phyloP scores from a whole-genome alignment of 140 eudicot species.

The Senecio squalidus region DNA sequence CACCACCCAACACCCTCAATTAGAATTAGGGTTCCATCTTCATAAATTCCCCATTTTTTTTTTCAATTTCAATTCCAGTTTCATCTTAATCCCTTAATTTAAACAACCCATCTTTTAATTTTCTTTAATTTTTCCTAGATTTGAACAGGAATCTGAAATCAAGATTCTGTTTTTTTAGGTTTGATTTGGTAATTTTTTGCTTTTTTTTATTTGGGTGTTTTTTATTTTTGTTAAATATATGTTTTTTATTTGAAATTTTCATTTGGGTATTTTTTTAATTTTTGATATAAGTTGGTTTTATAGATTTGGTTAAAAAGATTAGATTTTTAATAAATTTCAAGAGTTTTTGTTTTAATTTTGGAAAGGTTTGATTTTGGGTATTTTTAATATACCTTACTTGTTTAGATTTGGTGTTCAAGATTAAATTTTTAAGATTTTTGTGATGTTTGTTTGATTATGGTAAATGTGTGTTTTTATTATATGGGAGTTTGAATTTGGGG shows the following conservation, averaged over 20 bases:
- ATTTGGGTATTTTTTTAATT: too few species aligned
- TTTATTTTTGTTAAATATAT: too few species aligned
- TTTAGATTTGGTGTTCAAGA: slow-evolving; percentile 16
- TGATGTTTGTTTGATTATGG: slow-evolving; percentile 9
- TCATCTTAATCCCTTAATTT: neutral
- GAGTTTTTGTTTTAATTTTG: neutral
- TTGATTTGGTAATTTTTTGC: neutral
- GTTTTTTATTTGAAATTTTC: too few species aligned
- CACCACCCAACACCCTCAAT: slow-evolving; percentile 54
- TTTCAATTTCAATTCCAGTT: slow-evolving; percentile 14
- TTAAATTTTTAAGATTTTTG: neutral
- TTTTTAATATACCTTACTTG: neutral
- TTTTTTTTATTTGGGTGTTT: slow-evolving; percentile 15
- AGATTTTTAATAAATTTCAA: too few species aligned
- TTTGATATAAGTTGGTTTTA: too few species aligned
- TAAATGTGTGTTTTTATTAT: neutral
- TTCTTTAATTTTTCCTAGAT: slow-evolving; percentile 6
- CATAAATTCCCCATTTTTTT: neutral
- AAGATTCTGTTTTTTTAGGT: neutral
- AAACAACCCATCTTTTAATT: neutral
- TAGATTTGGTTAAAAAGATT: too few species aligned
- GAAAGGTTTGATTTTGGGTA: slow-evolving; percentile 6
- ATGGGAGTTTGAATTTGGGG: slow-evolving; percentile 23
- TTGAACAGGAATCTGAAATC: slow-evolving; percentile 11
- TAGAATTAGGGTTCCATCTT: slow-evolving; percentile 32